phyloP scores from a whole-genome alignment of 148 eudicot genomes.

The Cornus suecica region DNA sequence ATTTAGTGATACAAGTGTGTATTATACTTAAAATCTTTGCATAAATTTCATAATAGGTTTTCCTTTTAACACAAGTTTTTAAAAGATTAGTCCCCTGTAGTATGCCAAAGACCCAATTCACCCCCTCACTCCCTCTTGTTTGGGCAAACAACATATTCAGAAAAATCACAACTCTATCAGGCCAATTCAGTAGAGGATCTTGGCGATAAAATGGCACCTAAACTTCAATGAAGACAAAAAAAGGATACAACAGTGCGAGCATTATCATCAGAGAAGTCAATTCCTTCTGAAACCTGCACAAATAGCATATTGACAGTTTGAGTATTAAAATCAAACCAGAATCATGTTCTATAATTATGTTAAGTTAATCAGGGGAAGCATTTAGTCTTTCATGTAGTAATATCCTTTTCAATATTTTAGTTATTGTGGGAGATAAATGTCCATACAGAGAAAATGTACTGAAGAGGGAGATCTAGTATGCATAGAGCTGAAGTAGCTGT shows the following conservation, averaged over 20 bases:
- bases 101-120: no score
- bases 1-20: no score
- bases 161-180: no score
- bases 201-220: neutral
- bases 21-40: no score
- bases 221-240: conserved; percentile 6
- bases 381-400: neutral
- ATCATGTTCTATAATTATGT: neutral
- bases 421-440: neutral
- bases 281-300: conserved; percentile 94
- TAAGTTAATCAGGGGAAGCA: neutral
- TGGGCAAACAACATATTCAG: no score
- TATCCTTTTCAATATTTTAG: neutral
- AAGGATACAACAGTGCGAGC: conserved; percentile 99
- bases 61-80: no score
- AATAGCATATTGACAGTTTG: conserved; percentile 1
- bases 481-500: conserved; percentile 1
- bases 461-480: neutral
- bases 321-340: neutral
- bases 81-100: no score
- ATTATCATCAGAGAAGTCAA: conserved; percentile 93
- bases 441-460: neutral
- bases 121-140: no score
- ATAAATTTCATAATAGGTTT: no score
- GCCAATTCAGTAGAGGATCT: neutral